Evolutionary conservation across 345 rosid genomes (phyloP).

Genomic region (Eucalyptus brandiana): DNA sequence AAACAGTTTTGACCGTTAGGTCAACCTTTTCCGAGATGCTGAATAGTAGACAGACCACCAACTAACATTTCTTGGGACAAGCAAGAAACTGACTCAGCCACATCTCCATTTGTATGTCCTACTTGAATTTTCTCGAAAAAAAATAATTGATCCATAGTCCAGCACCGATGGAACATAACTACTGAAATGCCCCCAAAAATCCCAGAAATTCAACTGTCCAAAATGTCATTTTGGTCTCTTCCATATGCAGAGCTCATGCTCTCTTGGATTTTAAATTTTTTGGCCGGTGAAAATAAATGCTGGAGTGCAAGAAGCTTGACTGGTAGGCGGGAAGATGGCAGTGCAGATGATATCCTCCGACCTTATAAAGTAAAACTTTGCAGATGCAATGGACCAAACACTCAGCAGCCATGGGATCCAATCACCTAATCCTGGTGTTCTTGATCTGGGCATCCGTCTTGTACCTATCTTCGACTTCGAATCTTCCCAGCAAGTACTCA

Average conservation of each 20-base stretch:
- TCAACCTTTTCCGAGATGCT: background rate
- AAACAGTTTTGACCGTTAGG: background rate
- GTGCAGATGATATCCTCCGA: background rate
- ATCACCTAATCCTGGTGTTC: background rate
- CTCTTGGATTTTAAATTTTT: background rate
- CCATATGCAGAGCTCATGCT: background rate
- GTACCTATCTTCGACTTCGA: background rate
- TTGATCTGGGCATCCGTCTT: constrained; percentile 9
- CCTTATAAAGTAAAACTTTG: background rate
- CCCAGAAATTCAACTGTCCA: background rate
- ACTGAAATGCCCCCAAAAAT: background rate
- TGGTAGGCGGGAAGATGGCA: constrained; percentile 17
- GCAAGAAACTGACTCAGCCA: background rate
- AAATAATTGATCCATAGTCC: background rate
- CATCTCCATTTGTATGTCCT: background rate
- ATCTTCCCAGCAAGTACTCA: constrained; percentile 29
- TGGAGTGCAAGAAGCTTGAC: constrained; percentile 8
- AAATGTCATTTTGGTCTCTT: background rate
- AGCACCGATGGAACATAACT: background rate
- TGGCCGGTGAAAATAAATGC: background rate
- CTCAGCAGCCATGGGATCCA: constrained; percentile 11
- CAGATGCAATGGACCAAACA: background rate
- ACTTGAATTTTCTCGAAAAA: background rate
- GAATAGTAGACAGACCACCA: background rate
- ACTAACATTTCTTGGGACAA: background rate